These are phyloP conservation scores for Micractinium conductrix DNA, from an alignment of 139 green algal genomes.

Conservation along the genomic window DNA sequence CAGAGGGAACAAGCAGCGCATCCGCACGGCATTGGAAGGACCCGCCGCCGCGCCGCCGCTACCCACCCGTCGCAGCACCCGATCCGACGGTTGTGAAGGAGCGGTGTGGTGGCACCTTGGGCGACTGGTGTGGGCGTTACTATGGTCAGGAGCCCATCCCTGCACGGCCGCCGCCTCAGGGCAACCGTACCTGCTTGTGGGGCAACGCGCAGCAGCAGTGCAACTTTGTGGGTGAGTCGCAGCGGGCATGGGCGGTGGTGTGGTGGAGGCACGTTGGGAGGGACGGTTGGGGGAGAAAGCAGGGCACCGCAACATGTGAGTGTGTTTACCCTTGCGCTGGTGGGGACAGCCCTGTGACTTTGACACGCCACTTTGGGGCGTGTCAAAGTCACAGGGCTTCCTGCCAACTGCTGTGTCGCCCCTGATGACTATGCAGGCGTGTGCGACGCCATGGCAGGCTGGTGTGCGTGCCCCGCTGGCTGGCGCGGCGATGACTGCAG, in stretches of 20 bases:
- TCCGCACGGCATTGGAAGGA: too few species aligned
- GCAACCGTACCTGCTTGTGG: constrained; percentile 17
- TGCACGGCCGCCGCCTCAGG: background rate
- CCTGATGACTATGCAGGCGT: background rate
- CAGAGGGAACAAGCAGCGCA: too few species aligned
- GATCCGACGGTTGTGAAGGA: background rate
- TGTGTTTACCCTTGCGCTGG: too few species aligned
- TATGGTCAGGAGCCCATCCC: background rate
- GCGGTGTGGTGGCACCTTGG: constrained; percentile 1
- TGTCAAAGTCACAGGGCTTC: background rate
- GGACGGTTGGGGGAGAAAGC: too few species aligned
- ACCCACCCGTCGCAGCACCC: too few species aligned
- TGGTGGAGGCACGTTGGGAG: too few species aligned
- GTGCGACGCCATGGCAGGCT: background rate
- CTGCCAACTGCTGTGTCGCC: background rate
- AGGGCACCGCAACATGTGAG: too few species aligned
- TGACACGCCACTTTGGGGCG: background rate
- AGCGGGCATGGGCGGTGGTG: too few species aligned
- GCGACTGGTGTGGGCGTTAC: constrained; percentile 27
- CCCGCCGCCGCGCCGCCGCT: too few species aligned
- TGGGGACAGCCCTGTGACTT: background rate
- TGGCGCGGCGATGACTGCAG: constrained; percentile 57
- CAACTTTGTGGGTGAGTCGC: constrained; percentile 16
- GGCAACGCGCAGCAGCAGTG: background rate
- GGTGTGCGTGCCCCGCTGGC: constrained; percentile 29